These are phyloP conservation scores for Candida nanaspora DNA, from an alignment of 805 yeast genomes.

Conservation along the genomic window DNA sequence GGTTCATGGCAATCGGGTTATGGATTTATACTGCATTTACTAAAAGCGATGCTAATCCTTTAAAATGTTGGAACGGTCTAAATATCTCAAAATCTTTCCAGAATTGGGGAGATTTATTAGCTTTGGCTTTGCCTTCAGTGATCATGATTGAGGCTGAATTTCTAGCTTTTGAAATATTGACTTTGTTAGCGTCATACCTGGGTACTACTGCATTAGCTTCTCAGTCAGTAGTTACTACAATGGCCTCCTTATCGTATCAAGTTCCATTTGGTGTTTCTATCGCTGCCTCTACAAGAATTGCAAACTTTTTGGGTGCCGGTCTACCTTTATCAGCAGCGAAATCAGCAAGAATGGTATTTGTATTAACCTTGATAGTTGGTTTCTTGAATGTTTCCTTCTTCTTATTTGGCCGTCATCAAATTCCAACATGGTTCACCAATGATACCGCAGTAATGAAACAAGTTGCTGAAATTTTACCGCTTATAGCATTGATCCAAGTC, in stretches of 20 bases:
- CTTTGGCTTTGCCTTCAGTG: conserved; percentile 47
- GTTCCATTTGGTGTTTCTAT: conserved; percentile 53
- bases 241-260: conserved; percentile 43
- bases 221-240: conserved; percentile 39
- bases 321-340: conserved; percentile 28
- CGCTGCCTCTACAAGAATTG: conserved; percentile 51
- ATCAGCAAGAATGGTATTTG: conserved; percentile 30
- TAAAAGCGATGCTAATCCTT: conserved; percentile 36
- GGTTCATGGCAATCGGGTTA: conserved; percentile 46
- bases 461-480: conserved; percentile 48
- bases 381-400: conserved; percentile 39
- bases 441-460: conserved; percentile 49
- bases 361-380: conserved; percentile 30
- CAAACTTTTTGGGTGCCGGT: conserved; percentile 42
- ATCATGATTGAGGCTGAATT: conserved; percentile 57
- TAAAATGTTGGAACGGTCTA: conserved; percentile 47
- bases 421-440: conserved; percentile 51
- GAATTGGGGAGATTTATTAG: conserved; percentile 37
- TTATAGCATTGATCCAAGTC: conserved; percentile 62
- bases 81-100: conserved; percentile 31
- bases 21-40: conserved; percentile 33
- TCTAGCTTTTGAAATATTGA: conserved; percentile 49
- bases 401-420: conserved; percentile 31
- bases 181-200: conserved; percentile 46
- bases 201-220: conserved; percentile 50